Base-by-base conservation (phyloP, 306 rosid species). In the Medicago truncatula region DNA sequence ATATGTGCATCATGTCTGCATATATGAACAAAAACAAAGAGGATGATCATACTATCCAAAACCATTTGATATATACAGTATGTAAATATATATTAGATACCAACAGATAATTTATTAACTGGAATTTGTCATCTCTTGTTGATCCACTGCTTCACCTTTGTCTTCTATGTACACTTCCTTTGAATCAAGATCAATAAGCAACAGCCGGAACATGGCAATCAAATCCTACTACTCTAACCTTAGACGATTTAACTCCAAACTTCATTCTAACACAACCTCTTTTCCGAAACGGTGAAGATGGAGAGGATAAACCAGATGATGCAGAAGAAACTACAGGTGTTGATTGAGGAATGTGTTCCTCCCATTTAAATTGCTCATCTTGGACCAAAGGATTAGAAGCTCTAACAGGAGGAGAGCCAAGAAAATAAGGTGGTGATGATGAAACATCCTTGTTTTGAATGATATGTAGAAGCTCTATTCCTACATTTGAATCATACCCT, bases 401-500 rank as follows among this genome's bases (percentile, higher is more conserved):
- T 56, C 97, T 75, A 65, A 86, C 78, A 1, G 97, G 97, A 69
- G 97, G 97, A 17, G 94, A 89, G 36, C 90, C 91, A 77, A 76
- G 60, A 83, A 84, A 91, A 85, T 59, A 89, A 17, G 94, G 89
- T 49, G 92, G 94, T 21, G 92, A 89, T n/a, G 76, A 83, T 41
- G 13, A 23, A 39, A 83, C 81, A 18, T 83, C 78, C 0, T 81
- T 67, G 11, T 17, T 36, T 20, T 75, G 47, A 54, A 87, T 84
- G 39, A 81, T 81, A 73, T 87, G 92, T 5, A 86, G 66, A 66
- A 84, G 73, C 69, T 83, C 73, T 74, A 84, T 90, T 56, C 74
- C 77, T 76, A 83, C 86, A 65, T 14, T 31, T 6, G 66, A 83
- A 49, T 85, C 84, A 59, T 83, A 58, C 6, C 66, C 62, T 43